phyloP scores from a whole-genome alignment of 2,329 filamentous ascomycete genomes.

The Xenoacremonium recifei region DNA sequence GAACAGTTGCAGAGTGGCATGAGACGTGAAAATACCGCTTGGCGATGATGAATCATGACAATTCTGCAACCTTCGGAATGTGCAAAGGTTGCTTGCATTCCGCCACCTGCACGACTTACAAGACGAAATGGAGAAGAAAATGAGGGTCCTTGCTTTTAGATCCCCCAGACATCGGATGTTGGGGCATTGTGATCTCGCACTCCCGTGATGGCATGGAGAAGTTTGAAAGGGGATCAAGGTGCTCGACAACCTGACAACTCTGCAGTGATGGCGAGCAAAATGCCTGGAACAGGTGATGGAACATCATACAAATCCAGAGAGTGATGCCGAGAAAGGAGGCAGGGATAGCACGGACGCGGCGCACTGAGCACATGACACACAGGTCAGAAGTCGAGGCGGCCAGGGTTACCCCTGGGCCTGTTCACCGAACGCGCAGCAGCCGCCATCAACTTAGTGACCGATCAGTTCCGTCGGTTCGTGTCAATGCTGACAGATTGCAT shows the following conservation, averaged over 20 bases:
- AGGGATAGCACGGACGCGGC: too few relatives aligned
- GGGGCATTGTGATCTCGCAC: too few relatives aligned
- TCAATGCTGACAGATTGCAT: too few relatives aligned
- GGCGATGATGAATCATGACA: too few relatives aligned
- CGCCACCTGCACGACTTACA: too few relatives aligned
- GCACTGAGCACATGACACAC: neutral
- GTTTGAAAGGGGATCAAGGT: neutral
- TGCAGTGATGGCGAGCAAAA: neutral
- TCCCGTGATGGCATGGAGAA: neutral
- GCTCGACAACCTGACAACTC: neutral
- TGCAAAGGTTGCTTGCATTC: too few relatives aligned
- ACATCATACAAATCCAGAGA: neutral
- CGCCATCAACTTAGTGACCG: neutral
- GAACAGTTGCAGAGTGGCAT: too few relatives aligned
- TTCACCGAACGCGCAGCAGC: neutral
- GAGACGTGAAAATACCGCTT: too few relatives aligned
- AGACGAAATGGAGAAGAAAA: too few relatives aligned
- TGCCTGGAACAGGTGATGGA: neutral
- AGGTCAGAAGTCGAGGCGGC: neutral
- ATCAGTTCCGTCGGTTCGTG: neutral
- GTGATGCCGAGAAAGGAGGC: neutral
- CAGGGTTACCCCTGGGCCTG: neutral
- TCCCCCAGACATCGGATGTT: too few relatives aligned
- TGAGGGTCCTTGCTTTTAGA: too few relatives aligned
- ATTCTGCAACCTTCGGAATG: too few relatives aligned